Conservation (phyloP, 306 rosid species). For the Dalbergia cultrata region DNA sequence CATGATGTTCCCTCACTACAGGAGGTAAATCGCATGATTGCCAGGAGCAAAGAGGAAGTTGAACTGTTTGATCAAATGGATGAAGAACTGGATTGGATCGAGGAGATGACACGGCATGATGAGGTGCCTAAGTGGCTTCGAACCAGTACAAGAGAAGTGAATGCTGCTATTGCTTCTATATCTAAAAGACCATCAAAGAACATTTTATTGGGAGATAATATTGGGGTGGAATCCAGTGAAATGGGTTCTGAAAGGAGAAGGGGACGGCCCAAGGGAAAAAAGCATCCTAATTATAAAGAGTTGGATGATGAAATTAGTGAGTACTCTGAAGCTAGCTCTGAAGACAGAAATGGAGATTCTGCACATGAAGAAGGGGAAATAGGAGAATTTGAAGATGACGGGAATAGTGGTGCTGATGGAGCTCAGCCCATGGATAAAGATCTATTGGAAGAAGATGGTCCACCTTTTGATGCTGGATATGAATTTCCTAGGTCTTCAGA, state of each 20-base stretch:
- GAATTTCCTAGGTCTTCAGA: constrained; percentile 72
- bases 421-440: constrained; percentile 60
- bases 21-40: constrained; percentile 98
- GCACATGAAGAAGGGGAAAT: constrained; percentile 85
- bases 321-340: constrained; percentile 90
- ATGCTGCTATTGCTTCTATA: constrained; percentile 73
- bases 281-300: constrained; percentile 80
- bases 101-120: constrained; percentile 84
- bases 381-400: constrained; percentile 90
- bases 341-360: constrained; percentile 83
- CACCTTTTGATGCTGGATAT: constrained; percentile 62
- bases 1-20: constrained; percentile 96
- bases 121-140: constrained; percentile 96
- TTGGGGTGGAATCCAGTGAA: constrained; percentile 72
- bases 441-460: constrained; percentile 71
- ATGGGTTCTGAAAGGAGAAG: constrained; percentile 87
- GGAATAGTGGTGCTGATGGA: constrained; percentile 72
- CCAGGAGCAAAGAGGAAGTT: constrained; percentile 89
- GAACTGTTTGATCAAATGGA: constrained; percentile 97
- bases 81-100: constrained; percentile 93
- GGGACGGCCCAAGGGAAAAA: constrained; percentile 85
- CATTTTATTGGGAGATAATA: constrained; percentile 62
- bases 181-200: constrained; percentile 84
- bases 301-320: constrained; percentile 86
- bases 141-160: constrained; percentile 80